These are phyloP conservation scores for Boechera divaricarpa DNA, from an alignment of 345 rosid genomes.

Conservation along the genomic window DNA sequence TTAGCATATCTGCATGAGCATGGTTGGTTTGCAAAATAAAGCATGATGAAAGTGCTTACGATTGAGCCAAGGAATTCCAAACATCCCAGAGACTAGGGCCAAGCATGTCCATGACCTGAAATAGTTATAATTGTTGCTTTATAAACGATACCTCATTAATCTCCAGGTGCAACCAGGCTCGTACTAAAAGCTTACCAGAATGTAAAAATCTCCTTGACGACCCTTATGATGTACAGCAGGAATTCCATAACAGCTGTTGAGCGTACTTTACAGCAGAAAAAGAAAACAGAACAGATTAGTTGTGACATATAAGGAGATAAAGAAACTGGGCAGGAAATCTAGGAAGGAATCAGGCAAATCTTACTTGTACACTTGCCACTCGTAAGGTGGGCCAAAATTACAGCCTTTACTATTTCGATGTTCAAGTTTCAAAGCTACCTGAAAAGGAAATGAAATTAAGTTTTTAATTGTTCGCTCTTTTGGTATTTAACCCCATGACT, in stretches of 20 bases:
- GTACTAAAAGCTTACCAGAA: conserved; percentile 64
- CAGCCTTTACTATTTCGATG: conserved; percentile 96
- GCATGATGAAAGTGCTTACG: conserved; percentile 55
- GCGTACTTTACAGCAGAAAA: conserved; percentile 50
- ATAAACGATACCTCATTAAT: neutral
- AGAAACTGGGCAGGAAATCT: conserved; percentile 5
- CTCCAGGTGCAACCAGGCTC: conserved; percentile 15
- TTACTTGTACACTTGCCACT: conserved; percentile 98
- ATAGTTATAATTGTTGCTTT: conserved; percentile 29
- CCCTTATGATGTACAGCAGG: conserved; percentile 92
- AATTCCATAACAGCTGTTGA: conserved; percentile 84
- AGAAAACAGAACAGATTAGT: conserved; percentile 21
- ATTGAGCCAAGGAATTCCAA: conserved; percentile 81
- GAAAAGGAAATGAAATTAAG: conserved; percentile 36
- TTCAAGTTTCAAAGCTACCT: conserved; percentile 97
- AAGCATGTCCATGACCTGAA: conserved; percentile 97
- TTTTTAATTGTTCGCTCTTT: conserved; percentile 11
- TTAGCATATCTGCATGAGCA: conserved; percentile 28
- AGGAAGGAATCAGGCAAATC: conserved; percentile 30
- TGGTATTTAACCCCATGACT: neutral
- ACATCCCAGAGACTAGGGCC: conserved; percentile 99
- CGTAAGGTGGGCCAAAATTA: conserved; percentile 93
- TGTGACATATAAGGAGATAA: conserved; percentile 17
- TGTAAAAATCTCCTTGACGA: conserved; percentile 93
- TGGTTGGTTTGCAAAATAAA: neutral